phyloP scores from a whole-genome alignment of 495 filamentous ascomycete species.

The Aspergillus incahuasiensis region DNA sequence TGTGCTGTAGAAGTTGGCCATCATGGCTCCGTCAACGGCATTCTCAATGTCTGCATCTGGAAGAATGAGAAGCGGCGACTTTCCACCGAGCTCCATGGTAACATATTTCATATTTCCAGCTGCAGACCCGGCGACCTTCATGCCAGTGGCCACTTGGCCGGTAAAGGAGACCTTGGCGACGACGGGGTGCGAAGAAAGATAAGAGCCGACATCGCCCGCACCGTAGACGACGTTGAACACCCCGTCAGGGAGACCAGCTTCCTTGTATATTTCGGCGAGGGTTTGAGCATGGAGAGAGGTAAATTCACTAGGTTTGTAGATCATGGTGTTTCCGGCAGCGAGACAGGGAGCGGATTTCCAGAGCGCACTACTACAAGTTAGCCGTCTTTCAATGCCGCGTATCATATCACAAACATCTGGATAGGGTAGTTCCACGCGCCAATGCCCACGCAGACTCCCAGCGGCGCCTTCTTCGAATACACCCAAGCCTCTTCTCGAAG shows the following conservation, averaged over 20 bases:
- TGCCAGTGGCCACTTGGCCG: slow-evolving; percentile 72
- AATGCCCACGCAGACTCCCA: slow-evolving; percentile 75
- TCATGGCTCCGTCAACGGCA: slow-evolving; percentile 78
- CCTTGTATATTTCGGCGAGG: slow-evolving; percentile 64
- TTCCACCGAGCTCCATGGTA: slow-evolving; percentile 81
- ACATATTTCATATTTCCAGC: slow-evolving; percentile 78
- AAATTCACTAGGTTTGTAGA: slow-evolving; percentile 81
- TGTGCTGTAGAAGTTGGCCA: slow-evolving; percentile 81
- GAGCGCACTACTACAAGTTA: slow-evolving; percentile 47
- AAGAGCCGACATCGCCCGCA: slow-evolving; percentile 63
- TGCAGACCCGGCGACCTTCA: slow-evolving; percentile 66
- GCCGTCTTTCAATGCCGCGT: background rate
- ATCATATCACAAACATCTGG: slow-evolving; percentile 52
- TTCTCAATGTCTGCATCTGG: slow-evolving; percentile 67
- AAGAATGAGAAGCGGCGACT: slow-evolving; percentile 67
- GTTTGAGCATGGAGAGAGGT: slow-evolving; percentile 68
- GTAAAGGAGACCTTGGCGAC: slow-evolving; percentile 82
- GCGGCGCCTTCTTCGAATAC: slow-evolving; percentile 67
- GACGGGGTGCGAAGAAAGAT: slow-evolving; percentile 60
- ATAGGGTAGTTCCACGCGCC: slow-evolving; percentile 86
- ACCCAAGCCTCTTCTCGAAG: slow-evolving; percentile 67
- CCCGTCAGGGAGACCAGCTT: slow-evolving; percentile 70
- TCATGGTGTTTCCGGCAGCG: slow-evolving; percentile 80
- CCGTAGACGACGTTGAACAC: slow-evolving; percentile 82
- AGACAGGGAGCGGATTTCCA: slow-evolving; percentile 84